Conservation (phyloP, 2,329 filamentous ascomycete genomes). For the Aquanectria penicillioides region DNA sequence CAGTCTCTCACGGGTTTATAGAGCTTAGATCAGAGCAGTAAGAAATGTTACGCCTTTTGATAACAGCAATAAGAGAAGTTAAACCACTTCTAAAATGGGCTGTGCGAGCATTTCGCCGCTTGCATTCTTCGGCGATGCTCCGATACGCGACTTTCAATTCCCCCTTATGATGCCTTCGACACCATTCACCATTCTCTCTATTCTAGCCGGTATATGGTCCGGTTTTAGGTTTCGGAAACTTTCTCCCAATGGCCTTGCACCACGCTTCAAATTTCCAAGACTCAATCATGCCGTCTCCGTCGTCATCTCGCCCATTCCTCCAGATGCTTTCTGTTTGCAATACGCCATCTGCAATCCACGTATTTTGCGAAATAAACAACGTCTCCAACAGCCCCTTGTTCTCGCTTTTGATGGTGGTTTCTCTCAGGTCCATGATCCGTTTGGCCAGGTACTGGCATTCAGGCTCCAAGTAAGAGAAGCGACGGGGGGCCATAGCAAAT, state of each 20-base stretch:
- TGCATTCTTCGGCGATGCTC: no score
- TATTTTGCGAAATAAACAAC: constrained; percentile 18
- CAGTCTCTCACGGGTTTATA: no score
- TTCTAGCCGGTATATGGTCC: no score
- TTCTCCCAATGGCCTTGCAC: constrained; percentile 19
- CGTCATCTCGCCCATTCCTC: neutral
- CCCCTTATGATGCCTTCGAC: no score
- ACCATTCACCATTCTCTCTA: no score
- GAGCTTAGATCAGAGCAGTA: no score
- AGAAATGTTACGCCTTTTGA: no score
- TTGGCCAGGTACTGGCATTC: constrained; percentile 19
- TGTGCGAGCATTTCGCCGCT: no score
- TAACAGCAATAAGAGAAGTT: no score
- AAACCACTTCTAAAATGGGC: no score
- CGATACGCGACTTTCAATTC: no score
- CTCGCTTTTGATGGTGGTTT: neutral
- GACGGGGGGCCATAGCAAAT: constrained; percentile 2
- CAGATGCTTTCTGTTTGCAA: constrained; percentile 6
- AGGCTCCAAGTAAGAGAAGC: constrained; percentile 1
- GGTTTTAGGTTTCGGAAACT: no score
- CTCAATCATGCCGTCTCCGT: constrained; percentile 7
- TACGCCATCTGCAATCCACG: constrained; percentile 20
- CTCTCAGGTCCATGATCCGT: neutral
- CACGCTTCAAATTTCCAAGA: constrained; percentile 22
- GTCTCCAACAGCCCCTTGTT: constrained; percentile 1